Evolutionary conservation across 1,139 yeast species (phyloP).

Genomic region (Ogataea hybrid): DNA sequence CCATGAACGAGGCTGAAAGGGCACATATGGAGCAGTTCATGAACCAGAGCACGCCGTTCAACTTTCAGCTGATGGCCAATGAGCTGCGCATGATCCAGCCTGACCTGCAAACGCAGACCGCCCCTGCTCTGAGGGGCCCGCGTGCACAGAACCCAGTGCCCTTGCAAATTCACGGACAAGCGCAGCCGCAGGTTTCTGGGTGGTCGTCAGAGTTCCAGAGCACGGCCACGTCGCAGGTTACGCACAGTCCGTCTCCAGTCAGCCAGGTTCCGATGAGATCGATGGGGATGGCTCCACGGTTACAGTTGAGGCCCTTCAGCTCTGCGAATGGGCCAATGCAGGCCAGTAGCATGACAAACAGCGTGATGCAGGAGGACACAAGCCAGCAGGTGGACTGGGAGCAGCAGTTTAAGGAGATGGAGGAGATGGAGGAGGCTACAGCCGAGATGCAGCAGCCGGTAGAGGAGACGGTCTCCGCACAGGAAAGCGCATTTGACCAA

Average conservation of each 20-base stretch:
- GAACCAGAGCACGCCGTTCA: slow-evolving; percentile 40
- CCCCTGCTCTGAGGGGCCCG: neutral
- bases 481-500: slow-evolving; percentile 54
- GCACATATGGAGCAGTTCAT: slow-evolving; percentile 58
- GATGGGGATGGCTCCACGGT: slow-evolving; percentile 4
- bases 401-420: slow-evolving; percentile 77
- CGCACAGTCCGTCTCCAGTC: neutral
- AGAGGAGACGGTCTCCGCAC: slow-evolving; percentile 30
- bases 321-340: slow-evolving; percentile 13
- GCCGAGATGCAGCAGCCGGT: slow-evolving; percentile 9
- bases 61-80: slow-evolving; percentile 59
- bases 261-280: neutral
- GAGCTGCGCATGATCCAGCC: slow-evolving; percentile 46
- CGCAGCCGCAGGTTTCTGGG: slow-evolving; percentile 9
- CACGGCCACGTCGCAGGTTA: slow-evolving; percentile 4
- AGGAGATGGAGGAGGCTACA: slow-evolving; percentile 33
- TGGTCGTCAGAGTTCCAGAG: slow-evolving; percentile 20
- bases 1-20: slow-evolving; percentile 46
- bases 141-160: slow-evolving; percentile 3
- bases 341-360: slow-evolving; percentile 6
- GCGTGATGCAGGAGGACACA: slow-evolving; percentile 3
- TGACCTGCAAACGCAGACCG: slow-evolving; percentile 17
- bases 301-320: slow-evolving; percentile 8
- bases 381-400: slow-evolving; percentile 57
- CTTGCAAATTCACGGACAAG: slow-evolving; percentile 1